Evolutionary conservation across 2,329 filamentous ascomycete genomes (phyloP), one percentile per base, ranked within the genome.

Genomic region (Fonsecaea nubica): DNA sequence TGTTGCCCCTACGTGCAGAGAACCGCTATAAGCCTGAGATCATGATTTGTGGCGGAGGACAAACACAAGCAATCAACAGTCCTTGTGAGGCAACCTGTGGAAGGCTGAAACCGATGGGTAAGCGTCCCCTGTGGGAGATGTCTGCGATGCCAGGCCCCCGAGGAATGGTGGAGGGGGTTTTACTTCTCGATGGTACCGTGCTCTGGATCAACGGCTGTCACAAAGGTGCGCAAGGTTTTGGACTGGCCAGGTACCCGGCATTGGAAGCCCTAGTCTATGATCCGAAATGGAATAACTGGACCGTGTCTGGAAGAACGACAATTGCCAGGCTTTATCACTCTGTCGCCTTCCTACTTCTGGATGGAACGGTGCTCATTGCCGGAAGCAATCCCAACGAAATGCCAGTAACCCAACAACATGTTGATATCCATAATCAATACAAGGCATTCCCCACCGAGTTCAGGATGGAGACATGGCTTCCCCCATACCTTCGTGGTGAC

Each of bases 381-480:
- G 86, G 87, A 36, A 87, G 84, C 60, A 88, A 88, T 74, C 87
- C 87, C 1, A 83, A 87, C 33, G 82, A 88, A 72, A 83, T 84
- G 80, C 86, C 85, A 15, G 76, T 85, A 38, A 79, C 86, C 10
- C n/a, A 62, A 33, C 40, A 59, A 13, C 72, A 76, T 13, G 71
- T 83, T 8, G 76, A 80, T 61, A 75, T 78, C 0, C 72, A 80
- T 61, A 75, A 84, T 64, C 83, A 82, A 9, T 72, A 61, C 25
- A 72, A 72, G 63, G 75, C 77, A 53, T 89, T 80, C 74, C 79
- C 82, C 18, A 89, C 86, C 1, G 86, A 89, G 68, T 88, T 87
- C 78, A 82, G 86, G 40, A 85, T 88, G 52, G 87, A 89, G 74
- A 84, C 83, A 62, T 89, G 86, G 74, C 85, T 84, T 33, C 87